A percentile compares a stretch with the other conserved stretches of the same genome.
These are phyloP conservation scores for Tetrapisispora nanseiensis DNA, from an alignment of 805 yeast genomes.

Conservation along the genomic window DNA sequence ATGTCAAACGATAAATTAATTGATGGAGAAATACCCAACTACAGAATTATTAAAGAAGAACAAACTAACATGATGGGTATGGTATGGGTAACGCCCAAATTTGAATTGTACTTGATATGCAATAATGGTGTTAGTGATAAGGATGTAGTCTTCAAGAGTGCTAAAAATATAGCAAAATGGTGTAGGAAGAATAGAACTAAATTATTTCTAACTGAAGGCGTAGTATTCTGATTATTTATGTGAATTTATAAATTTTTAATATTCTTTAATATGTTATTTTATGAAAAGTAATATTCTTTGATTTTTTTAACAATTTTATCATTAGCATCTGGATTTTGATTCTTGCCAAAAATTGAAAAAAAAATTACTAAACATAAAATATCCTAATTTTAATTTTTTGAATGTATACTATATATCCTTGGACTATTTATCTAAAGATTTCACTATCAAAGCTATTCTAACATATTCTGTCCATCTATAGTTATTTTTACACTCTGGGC, in stretches of 20 bases:
- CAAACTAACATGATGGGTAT: constrained; percentile 31
- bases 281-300: too few species aligned
- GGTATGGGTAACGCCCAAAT: constrained; percentile 48
- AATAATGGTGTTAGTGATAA: constrained; percentile 46
- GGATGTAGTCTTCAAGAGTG: constrained; percentile 48
- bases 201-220: constrained; percentile 67
- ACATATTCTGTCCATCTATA: neutral
- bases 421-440: constrained; percentile 1
- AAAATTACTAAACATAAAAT: too few species aligned
- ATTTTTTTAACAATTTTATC: too few species aligned
- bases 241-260: too few species aligned
- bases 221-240: constrained; percentile 32
- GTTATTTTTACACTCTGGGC: constrained; percentile 21
- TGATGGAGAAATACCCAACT: neutral
- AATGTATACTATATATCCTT: too few species aligned
- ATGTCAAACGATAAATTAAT: neutral
- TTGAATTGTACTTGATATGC: constrained; percentile 49
- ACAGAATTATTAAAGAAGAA: constrained; percentile 13
- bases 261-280: too few species aligned
- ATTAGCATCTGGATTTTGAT: too few species aligned
- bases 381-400: too few species aligned
- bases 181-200: constrained; percentile 61
- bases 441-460: neutral
- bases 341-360: too few species aligned
- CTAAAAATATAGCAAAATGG: constrained; percentile 64